A percentile compares a stretch with the other conserved stretches of the same genome.
phyloP scores from a whole-genome alignment of 345 rosid genomes.

The Camelina sativa region DNA sequence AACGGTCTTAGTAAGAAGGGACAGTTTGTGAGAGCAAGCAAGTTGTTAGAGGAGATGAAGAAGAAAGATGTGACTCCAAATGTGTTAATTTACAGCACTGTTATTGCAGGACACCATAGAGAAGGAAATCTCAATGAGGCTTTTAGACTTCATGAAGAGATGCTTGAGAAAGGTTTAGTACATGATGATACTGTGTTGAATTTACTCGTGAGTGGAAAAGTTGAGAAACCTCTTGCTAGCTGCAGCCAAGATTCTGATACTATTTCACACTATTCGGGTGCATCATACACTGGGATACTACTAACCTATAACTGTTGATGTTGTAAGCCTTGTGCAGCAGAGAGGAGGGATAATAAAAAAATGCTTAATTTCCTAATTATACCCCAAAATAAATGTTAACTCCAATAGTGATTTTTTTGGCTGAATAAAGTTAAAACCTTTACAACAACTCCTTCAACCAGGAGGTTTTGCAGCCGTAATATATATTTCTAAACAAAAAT shows the following conservation, averaged over 20 bases:
- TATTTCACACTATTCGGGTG: no score
- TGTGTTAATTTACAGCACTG: constrained; percentile 56
- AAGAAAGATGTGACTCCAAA: constrained; percentile 51
- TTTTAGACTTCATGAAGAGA: constrained; percentile 69
- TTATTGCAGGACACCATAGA: constrained; percentile 69
- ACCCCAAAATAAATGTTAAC: no score
- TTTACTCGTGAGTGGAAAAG: constrained; percentile 60
- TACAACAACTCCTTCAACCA: no score
- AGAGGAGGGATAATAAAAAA: no score
- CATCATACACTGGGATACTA: no score
- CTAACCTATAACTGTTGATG: no score
- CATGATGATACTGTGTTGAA: constrained; percentile 63
- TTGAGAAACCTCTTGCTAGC: constrained; percentile 22
- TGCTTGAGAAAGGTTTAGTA: constrained; percentile 74
- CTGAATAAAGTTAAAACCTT: no score
- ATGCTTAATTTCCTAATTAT: no score
- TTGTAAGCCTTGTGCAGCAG: no score
- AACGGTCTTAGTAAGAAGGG: constrained; percentile 65
- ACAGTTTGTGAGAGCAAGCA: constrained; percentile 61
- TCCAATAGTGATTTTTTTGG: no score
- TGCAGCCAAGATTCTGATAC: neutral
- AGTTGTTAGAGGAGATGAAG: constrained; percentile 64
- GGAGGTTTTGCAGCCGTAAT: no score
- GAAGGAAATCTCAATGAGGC: constrained; percentile 72
- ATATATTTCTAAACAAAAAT: no score